phyloP scores from a whole-genome alignment of 2,329 filamentous ascomycete genomes.

The Phialocephala subalpina region DNA sequence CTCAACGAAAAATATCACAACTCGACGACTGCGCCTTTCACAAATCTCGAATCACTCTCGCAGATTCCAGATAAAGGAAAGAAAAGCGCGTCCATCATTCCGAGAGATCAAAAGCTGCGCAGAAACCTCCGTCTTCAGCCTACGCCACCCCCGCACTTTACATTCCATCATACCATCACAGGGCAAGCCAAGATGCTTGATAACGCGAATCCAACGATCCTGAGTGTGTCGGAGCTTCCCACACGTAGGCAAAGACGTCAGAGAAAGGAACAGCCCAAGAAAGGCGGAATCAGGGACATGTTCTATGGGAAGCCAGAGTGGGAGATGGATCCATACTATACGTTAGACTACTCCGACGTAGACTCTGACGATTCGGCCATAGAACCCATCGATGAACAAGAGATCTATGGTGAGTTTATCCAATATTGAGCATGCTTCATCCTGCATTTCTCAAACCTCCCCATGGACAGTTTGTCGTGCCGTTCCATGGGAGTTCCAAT shows the following conservation, averaged over 20 bases:
- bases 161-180: not conserved
- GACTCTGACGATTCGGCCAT: constrained; percentile 63
- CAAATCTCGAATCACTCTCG: not conserved
- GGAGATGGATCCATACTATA: constrained; percentile 45
- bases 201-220: constrained; percentile 93
- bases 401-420: constrained; percentile 79
- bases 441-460: not conserved
- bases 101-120: not conserved
- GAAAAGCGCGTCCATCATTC: not conserved
- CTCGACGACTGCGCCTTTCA: not conserved
- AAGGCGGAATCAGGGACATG: constrained; percentile 38
- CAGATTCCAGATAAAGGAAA: not conserved
- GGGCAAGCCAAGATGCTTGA: constrained; percentile 48
- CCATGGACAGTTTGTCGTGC: not conserved
- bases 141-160: not conserved
- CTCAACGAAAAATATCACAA: not conserved
- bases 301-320: constrained; percentile 41
- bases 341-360: constrained; percentile 43
- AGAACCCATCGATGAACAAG: constrained; percentile 94
- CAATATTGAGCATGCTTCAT: constrained; percentile 2
- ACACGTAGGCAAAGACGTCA: constrained; percentile 70
- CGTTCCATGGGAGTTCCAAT: not conserved
- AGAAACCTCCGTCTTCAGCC: not conserved
- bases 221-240: constrained; percentile 87
- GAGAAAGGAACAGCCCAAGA: constrained; percentile 49